Evolutionary conservation across 2,329 filamentous ascomycete genomes (phyloP), one percentile per base, ranked within the genome.

Genomic region (Sporothrix variecibatus): DNA sequence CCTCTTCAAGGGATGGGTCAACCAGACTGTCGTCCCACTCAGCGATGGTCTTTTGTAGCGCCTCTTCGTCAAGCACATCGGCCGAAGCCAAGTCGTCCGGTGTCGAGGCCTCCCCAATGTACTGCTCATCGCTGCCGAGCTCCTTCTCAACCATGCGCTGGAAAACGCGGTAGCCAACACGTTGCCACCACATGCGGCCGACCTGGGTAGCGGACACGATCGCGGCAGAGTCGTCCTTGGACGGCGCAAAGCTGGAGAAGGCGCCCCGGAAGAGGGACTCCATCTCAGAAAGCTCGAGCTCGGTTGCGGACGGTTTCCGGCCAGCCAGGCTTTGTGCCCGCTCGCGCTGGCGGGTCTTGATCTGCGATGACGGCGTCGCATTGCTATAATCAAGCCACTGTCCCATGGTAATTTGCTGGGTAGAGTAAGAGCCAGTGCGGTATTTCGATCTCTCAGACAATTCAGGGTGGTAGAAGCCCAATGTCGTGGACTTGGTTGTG

Each of bases 201-300:
- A 93, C 89, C 69, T 90, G 86, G 46, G 89, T 89, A 1, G 91
- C 89, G 0, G 93, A 89, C 2, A 94, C 85, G 74, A 94, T 85
- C 6, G 93, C 91, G 15, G 87, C 89, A 2, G 92, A 87, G 79
- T 95, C 91, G 80, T 95, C 93, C 78, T 89, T 91, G 71, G 88
- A 90, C 0, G 93, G 93, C 6, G 93, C 93, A 80, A 95, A 95
- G 79, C 91, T 93, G 0, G 92, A 94, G 81, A 94, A 95, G 1
- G 91, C 93, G 72, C 91, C 90, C 40, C 92, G 88, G 79, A 95
- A 95, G 11, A 95, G 83, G 0, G 91, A 87, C 77, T 95, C 93
- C 82, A 94, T 89, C 80, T 92, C 92, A 3, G 89, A 88, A 78
- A 89, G 85, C 79, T 92, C 86, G 0, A 88, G 79, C 76, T 91